Percentiles rank a stretch among this genome's conserved stretches.
Evolutionary conservation across 2,329 filamentous ascomycete species (phyloP).

Genomic region (Chaetomiaceae sp.): DNA sequence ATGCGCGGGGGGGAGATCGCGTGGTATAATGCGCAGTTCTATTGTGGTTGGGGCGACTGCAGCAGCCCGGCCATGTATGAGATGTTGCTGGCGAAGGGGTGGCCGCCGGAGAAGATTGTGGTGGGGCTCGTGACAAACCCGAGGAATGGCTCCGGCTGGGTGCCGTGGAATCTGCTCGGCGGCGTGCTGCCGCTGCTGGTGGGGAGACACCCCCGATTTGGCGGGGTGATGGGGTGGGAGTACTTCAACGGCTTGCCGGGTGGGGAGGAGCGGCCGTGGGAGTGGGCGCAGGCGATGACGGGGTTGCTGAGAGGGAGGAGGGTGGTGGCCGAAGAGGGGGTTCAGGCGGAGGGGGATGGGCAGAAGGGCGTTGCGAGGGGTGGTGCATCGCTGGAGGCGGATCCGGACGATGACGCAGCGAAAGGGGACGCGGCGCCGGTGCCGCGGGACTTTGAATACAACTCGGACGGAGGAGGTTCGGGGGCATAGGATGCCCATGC

Average conservation of each 20-base stretch:
- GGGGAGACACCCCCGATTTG: conserved; percentile 57
- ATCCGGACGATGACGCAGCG: conserved; percentile 23
- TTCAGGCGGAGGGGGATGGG: conserved; percentile 4
- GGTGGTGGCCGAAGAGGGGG: conserved; percentile 2
- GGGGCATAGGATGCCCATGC: too few relatives aligned
- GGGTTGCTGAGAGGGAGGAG: conserved; percentile 29
- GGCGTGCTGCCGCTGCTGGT: conserved; percentile 52
- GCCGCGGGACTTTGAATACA: conserved; percentile 29
- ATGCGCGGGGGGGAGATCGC: conserved; percentile 57
- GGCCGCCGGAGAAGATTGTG: conserved; percentile 62
- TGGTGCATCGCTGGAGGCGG: too few relatives aligned
- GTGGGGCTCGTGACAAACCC: conserved; percentile 70
- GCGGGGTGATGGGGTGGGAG: conserved; percentile 82
- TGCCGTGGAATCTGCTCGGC: conserved; percentile 52
- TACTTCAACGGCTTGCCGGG: conserved; percentile 69
- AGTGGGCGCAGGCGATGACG: conserved; percentile 65
- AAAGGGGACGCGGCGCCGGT: conserved; percentile 20
- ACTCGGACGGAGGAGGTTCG: conserved; percentile 25
- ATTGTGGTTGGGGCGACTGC: conserved; percentile 73
- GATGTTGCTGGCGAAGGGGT: conserved; percentile 48
- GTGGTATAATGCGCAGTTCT: conserved; percentile 83
- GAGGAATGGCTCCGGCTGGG: conserved; percentile 60
- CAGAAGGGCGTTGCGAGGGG: not conserved
- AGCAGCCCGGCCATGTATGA: conserved; percentile 44
- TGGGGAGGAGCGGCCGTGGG: conserved; percentile 55